Percentiles rank a stretch among this genome's conserved stretches.
Conservation (phyloP, 148 eudicot species). For the Camellia japonica region DNA sequence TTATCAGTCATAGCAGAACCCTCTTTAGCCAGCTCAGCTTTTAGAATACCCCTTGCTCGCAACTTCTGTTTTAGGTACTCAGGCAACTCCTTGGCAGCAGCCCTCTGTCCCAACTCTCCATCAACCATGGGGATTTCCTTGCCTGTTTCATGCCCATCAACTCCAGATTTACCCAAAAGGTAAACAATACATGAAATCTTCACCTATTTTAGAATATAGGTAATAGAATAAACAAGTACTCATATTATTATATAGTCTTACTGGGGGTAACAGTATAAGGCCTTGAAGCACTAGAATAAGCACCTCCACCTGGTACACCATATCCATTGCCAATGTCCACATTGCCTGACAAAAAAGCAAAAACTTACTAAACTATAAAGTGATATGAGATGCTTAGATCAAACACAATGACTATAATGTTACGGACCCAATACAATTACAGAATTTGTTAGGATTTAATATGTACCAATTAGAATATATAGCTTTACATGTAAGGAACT, state of each 20-base stretch:
- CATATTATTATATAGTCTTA: slow-evolving; percentile 26
- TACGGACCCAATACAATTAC: not conserved
- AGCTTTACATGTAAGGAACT: not conserved
- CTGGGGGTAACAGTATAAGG: slow-evolving; percentile 27
- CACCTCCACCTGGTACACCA: slow-evolving; percentile 99
- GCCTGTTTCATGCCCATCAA: slow-evolving; percentile 36
- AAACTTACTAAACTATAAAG: not conserved
- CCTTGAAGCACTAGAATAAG: slow-evolving; percentile 53
- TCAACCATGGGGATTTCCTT: slow-evolving; percentile 28
- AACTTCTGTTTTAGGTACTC: slow-evolving; percentile 83
- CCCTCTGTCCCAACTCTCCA: slow-evolving; percentile 44
- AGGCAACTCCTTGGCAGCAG: slow-evolving; percentile 56
- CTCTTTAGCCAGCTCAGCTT: slow-evolving; percentile 44
- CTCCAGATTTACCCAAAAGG: slow-evolving; percentile 33
- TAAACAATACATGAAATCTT: not conserved
- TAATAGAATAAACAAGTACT: not conserved
- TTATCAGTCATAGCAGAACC: slow-evolving; percentile 24
- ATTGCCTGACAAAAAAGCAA: slow-evolving; percentile 49
- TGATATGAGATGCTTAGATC: not conserved
- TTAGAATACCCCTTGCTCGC: slow-evolving; percentile 86
- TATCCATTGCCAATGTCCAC: slow-evolving; percentile 96
- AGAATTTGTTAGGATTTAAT: not conserved
- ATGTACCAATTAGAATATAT: not conserved
- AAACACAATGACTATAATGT: not conserved
- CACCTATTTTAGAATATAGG: slow-evolving; percentile 14